These are phyloP conservation scores for Aspergillus leporis DNA, from an alignment of 495 filamentous ascomycete genomes.

Conservation along the genomic window DNA sequence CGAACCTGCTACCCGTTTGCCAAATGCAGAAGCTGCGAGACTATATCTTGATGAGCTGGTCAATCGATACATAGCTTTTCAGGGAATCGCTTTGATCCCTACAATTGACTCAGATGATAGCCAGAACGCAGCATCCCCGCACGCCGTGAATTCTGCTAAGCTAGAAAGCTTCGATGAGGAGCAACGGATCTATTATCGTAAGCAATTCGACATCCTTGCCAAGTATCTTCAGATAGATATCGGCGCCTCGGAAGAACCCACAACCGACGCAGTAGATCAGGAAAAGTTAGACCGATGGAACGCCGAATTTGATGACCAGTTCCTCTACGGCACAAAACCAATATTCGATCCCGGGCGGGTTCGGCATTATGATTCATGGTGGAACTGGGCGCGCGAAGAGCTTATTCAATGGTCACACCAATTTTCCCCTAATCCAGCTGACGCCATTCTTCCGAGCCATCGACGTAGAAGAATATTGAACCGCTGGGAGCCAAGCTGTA, in stretches of 20 bases:
- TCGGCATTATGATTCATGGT: slow-evolving; percentile 93
- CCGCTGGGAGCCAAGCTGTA: slow-evolving; percentile 23
- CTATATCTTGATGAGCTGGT: slow-evolving; percentile 81
- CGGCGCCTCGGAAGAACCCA: not conserved
- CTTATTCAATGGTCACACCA: slow-evolving; percentile 95
- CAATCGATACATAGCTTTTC: slow-evolving; percentile 79
- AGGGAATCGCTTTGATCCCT: slow-evolving; percentile 75
- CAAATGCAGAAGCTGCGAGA: slow-evolving; percentile 82
- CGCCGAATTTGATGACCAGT: slow-evolving; percentile 91
- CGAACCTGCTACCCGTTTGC: slow-evolving; percentile 83
- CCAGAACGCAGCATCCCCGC: slow-evolving; percentile 46
- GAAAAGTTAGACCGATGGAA: slow-evolving; percentile 91
- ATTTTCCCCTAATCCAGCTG: slow-evolving; percentile 72
- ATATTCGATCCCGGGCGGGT: slow-evolving; percentile 87
- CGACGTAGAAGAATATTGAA: slow-evolving; percentile 21
- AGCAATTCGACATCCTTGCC: slow-evolving; percentile 88
- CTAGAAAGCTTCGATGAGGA: slow-evolving; percentile 94
- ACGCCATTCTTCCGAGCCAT: slow-evolving; percentile 5
- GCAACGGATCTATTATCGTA: slow-evolving; percentile 87
- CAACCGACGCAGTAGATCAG: slow-evolving; percentile 66
- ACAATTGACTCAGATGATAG: not conserved
- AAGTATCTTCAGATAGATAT: slow-evolving; percentile 93
- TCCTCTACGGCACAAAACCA: slow-evolving; percentile 87
- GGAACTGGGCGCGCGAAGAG: slow-evolving; percentile 99
- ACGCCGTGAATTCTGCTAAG: slow-evolving; percentile 88